Percentiles rank a stretch among this genome's conserved stretches.
Conservation (phyloP, 176 grass and related monocot species). For the Panicum miliaceum region DNA sequence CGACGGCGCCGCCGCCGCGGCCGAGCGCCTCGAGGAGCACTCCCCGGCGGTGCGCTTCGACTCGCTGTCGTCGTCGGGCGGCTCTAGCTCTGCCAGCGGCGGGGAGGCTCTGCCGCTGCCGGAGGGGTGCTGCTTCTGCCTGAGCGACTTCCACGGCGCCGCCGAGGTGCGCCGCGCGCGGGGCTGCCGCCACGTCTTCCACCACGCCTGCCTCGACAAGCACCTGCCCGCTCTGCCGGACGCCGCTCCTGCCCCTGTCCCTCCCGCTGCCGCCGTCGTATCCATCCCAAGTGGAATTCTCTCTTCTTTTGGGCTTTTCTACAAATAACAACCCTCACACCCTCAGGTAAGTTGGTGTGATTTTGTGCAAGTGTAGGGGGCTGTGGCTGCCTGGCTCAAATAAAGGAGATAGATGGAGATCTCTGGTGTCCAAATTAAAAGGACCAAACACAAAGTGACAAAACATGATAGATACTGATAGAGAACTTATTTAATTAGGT, state of each 20-base stretch:
- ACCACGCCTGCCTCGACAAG: slow-evolving; percentile 71
- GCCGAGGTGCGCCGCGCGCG: slow-evolving; percentile 67
- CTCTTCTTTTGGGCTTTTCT: background rate
- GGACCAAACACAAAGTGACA: too few relatives aligned
- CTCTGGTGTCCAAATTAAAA: too few relatives aligned
- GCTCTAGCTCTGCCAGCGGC: too few relatives aligned
- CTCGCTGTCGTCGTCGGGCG: too few relatives aligned
- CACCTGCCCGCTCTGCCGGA: slow-evolving; percentile 86
- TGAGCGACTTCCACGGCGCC: slow-evolving; percentile 68
- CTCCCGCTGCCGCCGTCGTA: background rate
- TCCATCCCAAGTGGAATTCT: slow-evolving; percentile 16
- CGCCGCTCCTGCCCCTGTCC: slow-evolving; percentile 47
- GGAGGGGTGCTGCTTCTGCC: slow-evolving; percentile 85
- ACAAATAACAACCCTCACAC: too few relatives aligned
- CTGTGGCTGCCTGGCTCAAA: too few relatives aligned
- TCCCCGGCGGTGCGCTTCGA: slow-evolving; percentile 71
- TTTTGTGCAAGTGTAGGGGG: background rate
- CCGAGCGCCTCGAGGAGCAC: slow-evolving; percentile 47
- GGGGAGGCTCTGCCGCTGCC: too few relatives aligned
- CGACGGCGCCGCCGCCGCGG: background rate
- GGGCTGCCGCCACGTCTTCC: slow-evolving; percentile 84
- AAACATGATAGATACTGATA: too few relatives aligned
- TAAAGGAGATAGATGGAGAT: too few relatives aligned
- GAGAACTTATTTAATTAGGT: background rate
- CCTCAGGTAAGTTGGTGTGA: too few relatives aligned